These are phyloP conservation scores for Magnolia officinalis DNA, from an alignment of 164 flowering plant genomes.

Conservation along the genomic window DNA sequence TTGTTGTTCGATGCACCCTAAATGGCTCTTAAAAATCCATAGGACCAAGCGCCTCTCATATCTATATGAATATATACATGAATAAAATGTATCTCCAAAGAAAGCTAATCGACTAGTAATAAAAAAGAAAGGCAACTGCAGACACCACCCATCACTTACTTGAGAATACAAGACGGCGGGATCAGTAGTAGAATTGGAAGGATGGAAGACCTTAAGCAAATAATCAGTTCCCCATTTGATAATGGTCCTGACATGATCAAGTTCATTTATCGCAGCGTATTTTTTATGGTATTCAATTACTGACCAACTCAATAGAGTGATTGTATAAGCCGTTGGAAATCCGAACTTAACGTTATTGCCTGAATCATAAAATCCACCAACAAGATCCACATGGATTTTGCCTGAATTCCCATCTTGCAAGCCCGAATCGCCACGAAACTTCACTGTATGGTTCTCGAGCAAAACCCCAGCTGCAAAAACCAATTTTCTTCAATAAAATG, in stretches of 20 bases:
- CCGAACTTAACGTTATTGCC: conserved; percentile 65
- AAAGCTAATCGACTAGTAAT: too few species aligned
- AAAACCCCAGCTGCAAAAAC: conserved; percentile 47
- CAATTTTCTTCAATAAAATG: not conserved
- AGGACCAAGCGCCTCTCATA: too few species aligned
- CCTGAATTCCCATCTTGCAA: conserved; percentile 44
- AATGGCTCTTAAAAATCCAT: too few species aligned
- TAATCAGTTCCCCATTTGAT: conserved; percentile 79
- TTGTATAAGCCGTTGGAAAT: conserved; percentile 54
- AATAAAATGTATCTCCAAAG: too few species aligned
- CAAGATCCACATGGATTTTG: conserved; percentile 29
- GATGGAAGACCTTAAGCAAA: conserved; percentile 46
- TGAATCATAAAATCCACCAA: conserved; percentile 73
- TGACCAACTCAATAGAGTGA: conserved; percentile 73
- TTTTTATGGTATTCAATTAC: conserved; percentile 63
- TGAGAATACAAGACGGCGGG: conserved; percentile 38
- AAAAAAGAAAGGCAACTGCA: not conserved
- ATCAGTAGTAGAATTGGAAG: conserved; percentile 26
- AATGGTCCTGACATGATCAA: conserved; percentile 53
- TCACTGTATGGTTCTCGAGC: conserved; percentile 34
- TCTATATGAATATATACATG: too few species aligned
- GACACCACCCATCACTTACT: conserved; percentile 25
- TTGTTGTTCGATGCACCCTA: too few species aligned
- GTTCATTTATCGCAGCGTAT: conserved; percentile 45
- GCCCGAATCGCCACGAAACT: conserved; percentile 55